phyloP scores from a whole-genome alignment of 1,139 yeast genomes.

The Entelexis paramagnoliae region DNA sequence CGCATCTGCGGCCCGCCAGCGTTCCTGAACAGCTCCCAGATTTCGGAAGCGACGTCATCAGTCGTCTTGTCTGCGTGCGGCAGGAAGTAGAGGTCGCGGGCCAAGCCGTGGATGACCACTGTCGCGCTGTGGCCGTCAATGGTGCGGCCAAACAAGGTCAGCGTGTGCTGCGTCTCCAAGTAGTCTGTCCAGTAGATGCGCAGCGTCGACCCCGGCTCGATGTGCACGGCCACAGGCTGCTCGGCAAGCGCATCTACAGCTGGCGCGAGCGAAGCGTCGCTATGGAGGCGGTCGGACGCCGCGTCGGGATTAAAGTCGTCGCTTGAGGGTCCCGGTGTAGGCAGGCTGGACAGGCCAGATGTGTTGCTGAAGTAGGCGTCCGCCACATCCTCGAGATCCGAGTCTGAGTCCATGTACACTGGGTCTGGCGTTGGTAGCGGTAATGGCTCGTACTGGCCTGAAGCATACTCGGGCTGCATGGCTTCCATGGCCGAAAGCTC shows the following conservation, averaged over 20 bases:
- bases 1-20: conserved; percentile 46
- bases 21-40: conserved; percentile 52
- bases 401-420: conserved; percentile 5
- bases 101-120: conserved; percentile 61
- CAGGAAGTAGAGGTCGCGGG: conserved; percentile 64
- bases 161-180: conserved; percentile 60
- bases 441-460: background rate
- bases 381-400: conserved; percentile 6
- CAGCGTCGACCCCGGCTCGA: conserved; percentile 29
- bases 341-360: background rate
- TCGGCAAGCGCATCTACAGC: background rate
- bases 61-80: conserved; percentile 47
- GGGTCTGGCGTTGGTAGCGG: conserved; percentile 1
- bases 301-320: conserved; percentile 9
- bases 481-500: background rate
- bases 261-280: conserved; percentile 3
- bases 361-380: background rate
- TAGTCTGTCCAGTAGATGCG: conserved; percentile 88
- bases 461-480: background rate
- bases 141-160: conserved; percentile 79
- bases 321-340: conserved; percentile 17
- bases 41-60: conserved; percentile 67
- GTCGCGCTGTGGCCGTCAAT: conserved; percentile 50
- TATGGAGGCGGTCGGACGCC: too few relatives aligned
- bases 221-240: background rate